Base-by-base conservation (phyloP, 2,329 filamentous ascomycete species). In the Sclerotiophoma versabilis region DNA sequence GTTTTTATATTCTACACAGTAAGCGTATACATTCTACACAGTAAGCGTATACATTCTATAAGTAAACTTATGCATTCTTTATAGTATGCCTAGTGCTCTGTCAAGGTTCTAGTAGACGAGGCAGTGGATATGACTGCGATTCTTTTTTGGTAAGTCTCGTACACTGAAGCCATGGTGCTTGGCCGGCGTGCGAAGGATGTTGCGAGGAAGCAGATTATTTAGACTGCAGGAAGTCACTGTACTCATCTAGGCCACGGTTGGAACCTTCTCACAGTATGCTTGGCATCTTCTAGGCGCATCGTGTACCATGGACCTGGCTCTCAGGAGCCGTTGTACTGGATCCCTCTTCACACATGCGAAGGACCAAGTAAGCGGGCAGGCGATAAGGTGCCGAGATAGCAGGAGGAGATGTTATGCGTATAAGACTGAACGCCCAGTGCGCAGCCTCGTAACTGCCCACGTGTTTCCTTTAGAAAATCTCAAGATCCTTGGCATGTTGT, bases 361-460 rank as follows among this genome's bases (percentile, higher is more conserved):
- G 17, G 23, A 29, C 39, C 22, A 22, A 44, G 26, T 42, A 12
- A 22, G 11, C 36, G 23, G 36, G 17, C 41, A 39, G 20, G 9
- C 11, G 15, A 44, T 20, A 22, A 34, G 12, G 19, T 8, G 4
- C 2, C 12, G n/a, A 37, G 19, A 45, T 26, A 29, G 26, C 15
- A 39, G 19, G 17, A 29, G 15, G 12, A 3, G 27, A 10, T 17
- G n/a, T 8, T 19, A 11, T 7, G 10, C 44, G n/a, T 22, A 52
- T 52, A 58, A 52, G 51, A 36, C 56, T 47, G 51, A 45, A 23
- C 46, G 56, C 56, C 51, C 52, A 58, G 56, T 4, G 37, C 14
- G 22, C 37, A 37, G 32, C 27, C 19, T 30, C 9, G 26, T 11
- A 23, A 19, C 11, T 17, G 22, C 11, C 22, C 51, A 49, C 29